Evolutionary conservation across 495 filamentous ascomycete genomes (phyloP), one percentile per base, ranked within the genome.

Genomic region (Evernia prunastri): DNA sequence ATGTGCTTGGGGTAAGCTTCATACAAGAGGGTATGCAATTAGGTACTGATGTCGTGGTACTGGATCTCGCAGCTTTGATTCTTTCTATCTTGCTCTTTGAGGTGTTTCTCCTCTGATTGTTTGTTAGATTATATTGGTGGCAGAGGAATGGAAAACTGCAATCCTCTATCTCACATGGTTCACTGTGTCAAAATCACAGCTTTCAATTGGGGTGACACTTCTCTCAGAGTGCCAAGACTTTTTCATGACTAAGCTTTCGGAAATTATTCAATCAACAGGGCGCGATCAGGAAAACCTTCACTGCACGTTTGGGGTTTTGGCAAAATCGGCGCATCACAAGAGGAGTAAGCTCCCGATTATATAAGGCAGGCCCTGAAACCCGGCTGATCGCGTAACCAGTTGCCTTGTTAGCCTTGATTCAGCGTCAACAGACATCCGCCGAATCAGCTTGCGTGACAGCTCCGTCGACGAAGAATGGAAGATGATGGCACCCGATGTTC

Each of bases 401-500:
- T 47, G 10, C 17, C 27, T 33, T n/a, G 10, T 33, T 23, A 25
- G 53, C 5, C 27, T 63, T 39, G 25, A n/a, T 20, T 27, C 36
- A 63, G 18, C 23, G 27, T 29, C 49, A 36, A 63, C 37, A 42
- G 12, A 15, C 37, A 4, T 63, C 51, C 20, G 27, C 25, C 35
- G 36, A 59, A 56, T 56, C 43, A 56, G 33, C 60, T 54, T 43
- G 39, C 61, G 54, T 40, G 40, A 56, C 37, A 63, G 42, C 61
- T 63, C 53, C 61, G 27, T 36, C 49, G 29, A 61, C 45, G 45
- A 63, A 61, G 56, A 45, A 63, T 68, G 66, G 42, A 64, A 75
- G 69, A 81, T 80, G 79, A 77, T 81, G 80, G 76, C 78, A 71
- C 73, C 84, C 73, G 81, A 81, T 67, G 75, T 82, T 67, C 92